These are phyloP conservation scores for Alternaria burnsii DNA, from an alignment of 2,329 filamentous ascomycete species.

Conservation along the genomic window DNA sequence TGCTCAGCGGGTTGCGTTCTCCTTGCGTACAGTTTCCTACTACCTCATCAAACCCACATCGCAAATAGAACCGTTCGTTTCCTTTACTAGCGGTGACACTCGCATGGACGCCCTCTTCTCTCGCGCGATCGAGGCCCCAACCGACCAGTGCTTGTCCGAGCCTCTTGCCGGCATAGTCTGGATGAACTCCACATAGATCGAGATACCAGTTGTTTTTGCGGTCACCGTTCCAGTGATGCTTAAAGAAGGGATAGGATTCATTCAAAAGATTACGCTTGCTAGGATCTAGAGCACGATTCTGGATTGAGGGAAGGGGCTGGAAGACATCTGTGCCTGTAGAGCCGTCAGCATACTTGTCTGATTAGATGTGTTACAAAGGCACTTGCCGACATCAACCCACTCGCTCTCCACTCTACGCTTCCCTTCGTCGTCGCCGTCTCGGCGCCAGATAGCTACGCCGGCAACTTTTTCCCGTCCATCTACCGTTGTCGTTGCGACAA, in stretches of 20 bases:
- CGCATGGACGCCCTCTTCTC: conserved; percentile 50
- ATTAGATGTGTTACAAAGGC: neutral
- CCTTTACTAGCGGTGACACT: conserved; percentile 52
- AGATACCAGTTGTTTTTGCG: conserved; percentile 53
- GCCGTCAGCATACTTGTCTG: neutral
- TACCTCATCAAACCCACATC: conserved; percentile 46
- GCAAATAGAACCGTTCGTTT: conserved; percentile 54
- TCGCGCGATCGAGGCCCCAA: conserved; percentile 54
- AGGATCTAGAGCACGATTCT: conserved; percentile 36
- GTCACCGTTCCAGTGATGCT: conserved; percentile 30
- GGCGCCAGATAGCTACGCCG: conserved; percentile 32
- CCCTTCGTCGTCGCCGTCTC: conserved; percentile 31
- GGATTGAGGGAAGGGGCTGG: conserved; percentile 11
- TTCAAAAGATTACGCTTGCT: conserved; percentile 22
- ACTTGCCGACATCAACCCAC: conserved; percentile 27
- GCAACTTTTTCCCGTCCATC: conserved; percentile 22
- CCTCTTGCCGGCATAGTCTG: conserved; percentile 50
- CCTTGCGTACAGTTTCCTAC: conserved; percentile 46
- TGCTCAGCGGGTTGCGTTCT: conserved; percentile 41
- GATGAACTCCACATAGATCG: conserved; percentile 51
- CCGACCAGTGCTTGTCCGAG: conserved; percentile 52
- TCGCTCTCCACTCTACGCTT: conserved; percentile 19
- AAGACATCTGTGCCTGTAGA: conserved; percentile 10
- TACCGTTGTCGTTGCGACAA: conserved; percentile 21
- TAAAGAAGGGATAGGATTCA: conserved; percentile 19